These are phyloP conservation scores for Sphaerostilbella broomeana DNA, from an alignment of 2,329 filamentous ascomycete species.

Conservation along the genomic window DNA sequence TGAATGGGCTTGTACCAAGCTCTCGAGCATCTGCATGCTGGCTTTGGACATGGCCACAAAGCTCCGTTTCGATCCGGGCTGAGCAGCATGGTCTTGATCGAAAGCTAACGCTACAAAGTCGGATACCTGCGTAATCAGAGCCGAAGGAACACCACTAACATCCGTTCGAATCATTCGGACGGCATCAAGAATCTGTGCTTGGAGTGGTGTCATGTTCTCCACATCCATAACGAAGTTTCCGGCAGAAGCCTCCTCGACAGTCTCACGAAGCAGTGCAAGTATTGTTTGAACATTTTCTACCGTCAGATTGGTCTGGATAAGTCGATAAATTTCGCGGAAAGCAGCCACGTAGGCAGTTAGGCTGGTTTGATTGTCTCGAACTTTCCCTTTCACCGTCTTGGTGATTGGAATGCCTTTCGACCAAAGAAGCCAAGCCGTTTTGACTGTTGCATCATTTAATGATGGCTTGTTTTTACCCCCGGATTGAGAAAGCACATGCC, in stretches of 20 bases:
- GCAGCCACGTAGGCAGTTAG: constrained; percentile 77
- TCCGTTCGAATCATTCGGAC: constrained; percentile 63
- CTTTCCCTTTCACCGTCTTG: constrained; percentile 28
- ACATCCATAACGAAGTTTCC: constrained; percentile 64
- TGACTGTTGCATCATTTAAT: constrained; percentile 47
- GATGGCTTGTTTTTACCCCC: constrained; percentile 36
- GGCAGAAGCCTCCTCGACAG: constrained; percentile 63
- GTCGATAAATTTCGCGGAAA: constrained; percentile 69
- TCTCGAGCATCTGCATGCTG: constrained; percentile 64
- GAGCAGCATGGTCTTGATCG: constrained; percentile 30
- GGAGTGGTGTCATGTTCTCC: constrained; percentile 66
- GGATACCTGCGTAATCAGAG: constrained; percentile 62
- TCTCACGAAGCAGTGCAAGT: constrained; percentile 62
- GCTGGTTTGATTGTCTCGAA: constrained; percentile 68
- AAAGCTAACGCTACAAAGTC: constrained; percentile 68
- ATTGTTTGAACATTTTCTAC: constrained; percentile 59
- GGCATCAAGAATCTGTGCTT: constrained; percentile 61
- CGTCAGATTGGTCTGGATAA: constrained; percentile 60
- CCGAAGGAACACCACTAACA: constrained; percentile 55
- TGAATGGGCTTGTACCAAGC: constrained; percentile 53
- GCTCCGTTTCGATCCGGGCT: constrained; percentile 53
- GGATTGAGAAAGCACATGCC: constrained; percentile 52
- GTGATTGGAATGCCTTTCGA: constrained; percentile 54
- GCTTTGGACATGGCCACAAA: constrained; percentile 86
- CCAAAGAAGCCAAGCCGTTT: constrained; percentile 65